Evolutionary conservation across 139 green algal genomes (phyloP).

Genomic region (Chlorella sp.): DNA sequence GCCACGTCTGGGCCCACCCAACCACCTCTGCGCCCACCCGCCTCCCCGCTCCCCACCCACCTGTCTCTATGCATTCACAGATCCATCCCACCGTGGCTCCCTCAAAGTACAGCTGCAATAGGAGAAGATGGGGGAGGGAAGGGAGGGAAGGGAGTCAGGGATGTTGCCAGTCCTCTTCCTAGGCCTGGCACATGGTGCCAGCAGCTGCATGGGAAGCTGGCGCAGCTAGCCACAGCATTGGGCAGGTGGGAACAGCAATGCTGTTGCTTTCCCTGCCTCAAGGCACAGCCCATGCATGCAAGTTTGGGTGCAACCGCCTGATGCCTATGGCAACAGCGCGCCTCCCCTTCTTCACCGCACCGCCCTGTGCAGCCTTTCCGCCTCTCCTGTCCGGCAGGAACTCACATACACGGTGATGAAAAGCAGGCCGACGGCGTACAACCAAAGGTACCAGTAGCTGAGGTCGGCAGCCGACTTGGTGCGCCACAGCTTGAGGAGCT

Average conservation of each 20-base stretch:
- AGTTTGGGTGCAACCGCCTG: neutral
- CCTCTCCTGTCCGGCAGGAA: neutral
- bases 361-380: neutral
- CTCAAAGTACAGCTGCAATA: conserved; percentile 11
- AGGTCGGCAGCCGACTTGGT: conserved; percentile 23
- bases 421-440: conserved; percentile 17
- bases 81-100: conserved; percentile 7
- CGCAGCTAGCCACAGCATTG: neutral
- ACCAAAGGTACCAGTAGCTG: neutral
- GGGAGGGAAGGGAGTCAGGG: neutral
- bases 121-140: neutral
- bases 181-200: neutral
- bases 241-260: neutral
- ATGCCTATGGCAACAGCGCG: neutral
- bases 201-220: neutral
- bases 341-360: neutral
- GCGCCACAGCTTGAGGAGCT: conserved; percentile 18
- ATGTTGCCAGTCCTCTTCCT: neutral
- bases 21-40: neutral
- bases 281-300: no score
- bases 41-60: neutral
- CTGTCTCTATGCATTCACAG: neutral
- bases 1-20: no score
- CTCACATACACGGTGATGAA: conserved; percentile 28
- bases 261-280: no score